phyloP scores from a whole-genome alignment of 352 stramenopile species.

The Phytophthora melonis region DNA sequence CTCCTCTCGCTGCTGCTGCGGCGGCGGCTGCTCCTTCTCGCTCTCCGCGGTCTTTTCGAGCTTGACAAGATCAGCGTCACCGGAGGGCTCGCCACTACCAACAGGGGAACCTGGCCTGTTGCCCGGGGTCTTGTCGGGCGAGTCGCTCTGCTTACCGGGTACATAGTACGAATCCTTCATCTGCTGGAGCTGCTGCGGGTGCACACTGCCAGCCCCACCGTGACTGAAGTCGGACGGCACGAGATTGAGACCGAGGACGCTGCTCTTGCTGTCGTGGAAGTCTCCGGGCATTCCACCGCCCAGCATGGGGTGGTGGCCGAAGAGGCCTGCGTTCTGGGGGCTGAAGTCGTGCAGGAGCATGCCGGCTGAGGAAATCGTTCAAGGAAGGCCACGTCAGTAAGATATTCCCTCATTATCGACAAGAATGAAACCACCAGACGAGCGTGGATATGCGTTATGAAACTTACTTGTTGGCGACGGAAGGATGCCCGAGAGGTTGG shows the following conservation, averaged over 20 bases:
- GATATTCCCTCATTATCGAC: not conserved
- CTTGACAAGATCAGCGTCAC: conserved; percentile 25
- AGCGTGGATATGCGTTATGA: conserved; percentile 2
- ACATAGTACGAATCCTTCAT: conserved; percentile 51
- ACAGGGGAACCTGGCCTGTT: conserved; percentile 42
- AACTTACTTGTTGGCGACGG: conserved; percentile 83
- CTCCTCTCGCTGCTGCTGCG: conserved; percentile 17
- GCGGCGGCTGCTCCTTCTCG: conserved; percentile 10
- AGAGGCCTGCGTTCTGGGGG: conserved; percentile 59
- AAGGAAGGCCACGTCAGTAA: conserved; percentile 34
- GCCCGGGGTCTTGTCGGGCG: conserved; percentile 42
- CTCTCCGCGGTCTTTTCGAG: conserved; percentile 27
- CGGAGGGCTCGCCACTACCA: conserved; percentile 12
- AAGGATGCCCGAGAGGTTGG: conserved; percentile 78
- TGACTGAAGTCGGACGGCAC: conserved; percentile 73
- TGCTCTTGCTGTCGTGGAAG: conserved; percentile 66
- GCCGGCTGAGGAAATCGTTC: conserved; percentile 44
- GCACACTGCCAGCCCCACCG: conserved; percentile 20
- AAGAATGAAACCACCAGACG: not conserved
- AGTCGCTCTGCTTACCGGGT: conserved; percentile 37
- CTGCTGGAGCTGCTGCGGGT: conserved; percentile 50
- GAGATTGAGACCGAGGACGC: conserved; percentile 68
- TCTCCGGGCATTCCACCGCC: conserved; percentile 30
- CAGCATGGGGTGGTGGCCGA: conserved; percentile 58
- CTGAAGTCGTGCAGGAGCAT: conserved; percentile 88